phyloP scores from a whole-genome alignment of 768 basidiomycete genomes.

The Mycena belliarum region DNA sequence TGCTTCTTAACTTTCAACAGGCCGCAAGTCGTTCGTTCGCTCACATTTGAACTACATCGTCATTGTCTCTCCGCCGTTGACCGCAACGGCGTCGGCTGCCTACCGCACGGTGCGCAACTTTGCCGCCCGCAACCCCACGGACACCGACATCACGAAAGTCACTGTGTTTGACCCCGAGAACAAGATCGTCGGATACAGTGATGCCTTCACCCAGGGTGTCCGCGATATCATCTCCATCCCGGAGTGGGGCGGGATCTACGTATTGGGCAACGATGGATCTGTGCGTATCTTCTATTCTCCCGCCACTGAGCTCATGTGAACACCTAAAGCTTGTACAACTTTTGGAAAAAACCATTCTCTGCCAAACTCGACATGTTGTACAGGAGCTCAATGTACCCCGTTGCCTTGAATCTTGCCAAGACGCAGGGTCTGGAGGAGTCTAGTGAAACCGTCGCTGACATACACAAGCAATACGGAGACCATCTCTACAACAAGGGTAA shows the following conservation, averaged over 20 bases:
- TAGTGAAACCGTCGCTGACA: slow-evolving; percentile 70
- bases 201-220: slow-evolving; percentile 81
- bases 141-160: slow-evolving; percentile 72
- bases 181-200: slow-evolving; percentile 84
- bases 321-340: slow-evolving; percentile 58
- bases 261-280: slow-evolving; percentile 77
- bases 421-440: slow-evolving; percentile 73
- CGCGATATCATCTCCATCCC: slow-evolving; percentile 67
- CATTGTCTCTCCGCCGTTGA: slow-evolving; percentile 85
- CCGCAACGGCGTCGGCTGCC: slow-evolving; percentile 61
- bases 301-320: background rate
- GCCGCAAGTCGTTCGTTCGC: slow-evolving; percentile 75
- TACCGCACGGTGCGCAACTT: slow-evolving; percentile 78
- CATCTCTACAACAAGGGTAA: slow-evolving; percentile 89
- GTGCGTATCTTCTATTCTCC: slow-evolving; percentile 39
- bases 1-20: slow-evolving; percentile 33
- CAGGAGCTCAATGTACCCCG: slow-evolving; percentile 69
- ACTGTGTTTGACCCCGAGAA: slow-evolving; percentile 91
- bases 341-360: slow-evolving; percentile 76
- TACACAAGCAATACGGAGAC: slow-evolving; percentile 89
- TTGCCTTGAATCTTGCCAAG: slow-evolving; percentile 83
- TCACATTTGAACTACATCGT: slow-evolving; percentile 83
- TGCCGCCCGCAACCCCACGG: slow-evolving; percentile 51
- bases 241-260: slow-evolving; percentile 78
- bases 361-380: slow-evolving; percentile 89